phyloP scores from a whole-genome alignment of 2,329 filamentous ascomycete genomes.

The Scytalidium sp. region DNA sequence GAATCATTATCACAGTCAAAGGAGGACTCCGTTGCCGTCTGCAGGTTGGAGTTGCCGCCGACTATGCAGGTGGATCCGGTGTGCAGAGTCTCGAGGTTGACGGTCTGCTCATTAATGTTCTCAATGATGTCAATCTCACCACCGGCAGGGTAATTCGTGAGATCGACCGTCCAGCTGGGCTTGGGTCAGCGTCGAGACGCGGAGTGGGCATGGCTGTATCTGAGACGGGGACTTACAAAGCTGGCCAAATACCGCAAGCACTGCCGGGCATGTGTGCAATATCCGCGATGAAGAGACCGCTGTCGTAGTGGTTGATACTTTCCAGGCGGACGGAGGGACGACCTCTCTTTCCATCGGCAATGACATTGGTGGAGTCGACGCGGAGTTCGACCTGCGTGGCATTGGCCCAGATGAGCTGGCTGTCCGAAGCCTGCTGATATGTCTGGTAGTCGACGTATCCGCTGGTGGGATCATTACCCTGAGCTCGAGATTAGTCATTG shows the following conservation, averaged over 20 bases:
- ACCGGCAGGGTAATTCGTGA: constrained; percentile 21
- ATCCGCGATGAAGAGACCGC: constrained; percentile 43
- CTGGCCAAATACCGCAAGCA: constrained; percentile 8
- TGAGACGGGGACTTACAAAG: not conserved
- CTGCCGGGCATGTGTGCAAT: constrained; percentile 42
- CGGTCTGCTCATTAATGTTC: constrained; percentile 60
- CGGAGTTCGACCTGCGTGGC: constrained; percentile 52
- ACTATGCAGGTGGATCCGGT: constrained; percentile 18
- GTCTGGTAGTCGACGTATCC: constrained; percentile 70
- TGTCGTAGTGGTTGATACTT: constrained; percentile 39
- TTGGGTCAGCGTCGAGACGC: too few relatives aligned
- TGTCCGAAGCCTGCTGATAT: constrained; percentile 59
- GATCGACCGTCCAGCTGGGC: constrained; percentile 5
- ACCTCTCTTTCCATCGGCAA: constrained; percentile 30
- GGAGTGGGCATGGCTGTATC: too few relatives aligned
- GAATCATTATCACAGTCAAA: constrained; percentile 20
- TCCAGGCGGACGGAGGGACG: constrained; percentile 41
- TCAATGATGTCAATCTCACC: constrained; percentile 10
- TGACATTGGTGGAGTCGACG: constrained; percentile 36
- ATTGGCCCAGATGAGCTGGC: constrained; percentile 45
- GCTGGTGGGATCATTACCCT: constrained; percentile 60
- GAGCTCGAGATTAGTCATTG: constrained; percentile 2
- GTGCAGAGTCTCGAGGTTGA: constrained; percentile 28
- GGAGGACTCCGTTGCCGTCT: constrained; percentile 5
- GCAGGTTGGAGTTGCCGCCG: constrained; percentile 34